Conservation (phyloP, 2,329 filamentous ascomycete genomes). For the Amauroascus verrucosus region DNA sequence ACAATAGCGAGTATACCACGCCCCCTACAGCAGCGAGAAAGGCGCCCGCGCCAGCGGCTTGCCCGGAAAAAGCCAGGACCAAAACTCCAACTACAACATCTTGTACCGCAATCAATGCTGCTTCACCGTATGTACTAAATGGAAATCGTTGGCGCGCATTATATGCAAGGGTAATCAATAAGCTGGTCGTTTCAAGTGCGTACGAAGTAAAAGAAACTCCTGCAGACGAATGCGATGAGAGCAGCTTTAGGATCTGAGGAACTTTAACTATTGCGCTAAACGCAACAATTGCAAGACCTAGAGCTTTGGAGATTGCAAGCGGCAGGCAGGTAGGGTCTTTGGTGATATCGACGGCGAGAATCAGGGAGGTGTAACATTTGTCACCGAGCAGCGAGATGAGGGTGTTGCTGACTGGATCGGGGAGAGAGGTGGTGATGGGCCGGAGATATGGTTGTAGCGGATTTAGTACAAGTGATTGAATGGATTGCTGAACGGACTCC, state of each 20-base stretch:
- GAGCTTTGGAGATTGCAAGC: constrained; percentile 79
- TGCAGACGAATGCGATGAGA: constrained; percentile 65
- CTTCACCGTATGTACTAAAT: constrained; percentile 95
- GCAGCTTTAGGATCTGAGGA: constrained; percentile 88
- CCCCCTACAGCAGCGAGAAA: constrained; percentile 69
- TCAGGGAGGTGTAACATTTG: constrained; percentile 72
- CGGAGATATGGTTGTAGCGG: constrained; percentile 44
- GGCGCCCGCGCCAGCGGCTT: constrained; percentile 55
- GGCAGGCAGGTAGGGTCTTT: constrained; percentile 71
- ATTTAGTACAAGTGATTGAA: constrained; percentile 33
- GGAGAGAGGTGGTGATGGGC: constrained; percentile 63
- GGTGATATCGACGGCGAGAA: constrained; percentile 70
- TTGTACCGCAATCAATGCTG: constrained; percentile 80
- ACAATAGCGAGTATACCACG: constrained; percentile 60
- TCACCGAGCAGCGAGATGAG: constrained; percentile 71
- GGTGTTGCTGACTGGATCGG: constrained; percentile 61
- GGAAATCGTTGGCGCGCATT: constrained; percentile 84
- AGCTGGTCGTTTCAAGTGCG: constrained; percentile 77
- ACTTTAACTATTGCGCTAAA: constrained; percentile 90
- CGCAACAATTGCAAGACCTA: constrained; percentile 87
- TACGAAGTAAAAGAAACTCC: constrained; percentile 87
- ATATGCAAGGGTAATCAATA: constrained; percentile 85
- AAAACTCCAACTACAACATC: constrained; percentile 82
- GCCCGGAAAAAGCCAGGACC: constrained; percentile 72
- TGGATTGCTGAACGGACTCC: constrained; percentile 35